Evolutionary conservation across 192 early-diverging fungal genomes (phyloP).

Genomic region (Powellomyces hirtus): DNA sequence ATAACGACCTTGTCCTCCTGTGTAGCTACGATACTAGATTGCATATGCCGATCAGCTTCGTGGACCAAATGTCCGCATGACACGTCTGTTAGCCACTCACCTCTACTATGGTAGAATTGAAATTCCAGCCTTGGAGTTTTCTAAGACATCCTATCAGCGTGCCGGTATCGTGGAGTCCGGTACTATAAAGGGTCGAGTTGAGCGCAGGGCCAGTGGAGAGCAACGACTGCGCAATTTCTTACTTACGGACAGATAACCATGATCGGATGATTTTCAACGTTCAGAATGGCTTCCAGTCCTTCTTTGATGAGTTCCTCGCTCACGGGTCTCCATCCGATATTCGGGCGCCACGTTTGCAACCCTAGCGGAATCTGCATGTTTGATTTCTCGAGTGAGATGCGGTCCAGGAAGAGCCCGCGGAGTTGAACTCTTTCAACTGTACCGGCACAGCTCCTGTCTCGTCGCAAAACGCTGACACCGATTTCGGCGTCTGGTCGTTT

Average conservation of each 20-base stretch:
- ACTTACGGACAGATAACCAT: constrained; percentile 87
- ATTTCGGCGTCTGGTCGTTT: constrained; percentile 52
- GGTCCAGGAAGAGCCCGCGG: not conserved
- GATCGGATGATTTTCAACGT: constrained; percentile 80
- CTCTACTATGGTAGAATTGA: constrained; percentile 94
- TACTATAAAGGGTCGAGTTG: constrained; percentile 37
- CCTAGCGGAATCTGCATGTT: constrained; percentile 27
- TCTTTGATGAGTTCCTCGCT: constrained; percentile 96
- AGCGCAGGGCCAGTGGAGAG: too few relatives aligned
- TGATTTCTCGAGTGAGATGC: not conserved
- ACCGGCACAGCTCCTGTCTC: constrained; percentile 60
- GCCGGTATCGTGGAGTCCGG: constrained; percentile 93
- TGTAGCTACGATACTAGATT: constrained; percentile 87
- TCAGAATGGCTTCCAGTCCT: constrained; percentile 80
- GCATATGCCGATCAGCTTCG: too few relatives aligned
- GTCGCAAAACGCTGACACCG: constrained; percentile 7
- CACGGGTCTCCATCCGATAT: constrained; percentile 76
- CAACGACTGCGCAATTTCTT: too few relatives aligned
- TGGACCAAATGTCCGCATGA: not conserved
- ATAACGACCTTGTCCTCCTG: constrained; percentile 81
- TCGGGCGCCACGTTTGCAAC: constrained; percentile 22
- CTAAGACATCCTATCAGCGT: constrained; percentile 89
- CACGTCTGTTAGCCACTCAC: too few relatives aligned
- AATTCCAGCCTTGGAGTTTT: constrained; percentile 93
- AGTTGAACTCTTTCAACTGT: not conserved